Percentiles rank a stretch among this genome's conserved stretches.
Evolutionary conservation across 768 basidiomycete genomes (phyloP).

Genomic region (Daedalea quercina): DNA sequence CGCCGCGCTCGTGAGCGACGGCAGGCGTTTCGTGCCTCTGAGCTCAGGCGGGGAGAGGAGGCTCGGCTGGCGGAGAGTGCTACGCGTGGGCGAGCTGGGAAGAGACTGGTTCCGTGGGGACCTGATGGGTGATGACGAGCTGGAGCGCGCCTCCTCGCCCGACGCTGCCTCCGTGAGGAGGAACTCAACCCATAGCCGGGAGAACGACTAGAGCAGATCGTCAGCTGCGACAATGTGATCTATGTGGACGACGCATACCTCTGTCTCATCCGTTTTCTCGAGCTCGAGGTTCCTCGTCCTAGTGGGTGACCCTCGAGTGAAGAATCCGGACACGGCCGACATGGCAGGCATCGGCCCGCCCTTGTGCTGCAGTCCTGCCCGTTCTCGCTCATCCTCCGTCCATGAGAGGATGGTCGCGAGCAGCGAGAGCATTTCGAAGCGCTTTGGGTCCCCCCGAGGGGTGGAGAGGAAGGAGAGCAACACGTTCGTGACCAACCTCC

Average conservation of each 20-base stretch:
- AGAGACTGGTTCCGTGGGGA: slow-evolving; percentile 31
- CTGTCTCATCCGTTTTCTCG: slow-evolving; percentile 79
- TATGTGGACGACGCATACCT: slow-evolving; percentile 38
- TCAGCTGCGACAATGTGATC: not conserved
- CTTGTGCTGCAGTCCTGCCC: slow-evolving; percentile 75
- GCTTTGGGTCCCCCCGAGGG: slow-evolving; percentile 86
- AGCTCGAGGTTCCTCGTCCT: slow-evolving; percentile 44
- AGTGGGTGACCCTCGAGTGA: slow-evolving; percentile 25
- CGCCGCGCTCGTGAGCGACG: slow-evolving; percentile 31
- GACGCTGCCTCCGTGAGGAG: slow-evolving; percentile 83
- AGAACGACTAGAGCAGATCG: slow-evolving; percentile 68
- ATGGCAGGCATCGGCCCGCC: slow-evolving; percentile 8
- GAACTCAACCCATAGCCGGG: slow-evolving; percentile 96
- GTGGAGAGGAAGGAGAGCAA: slow-evolving; percentile 86
- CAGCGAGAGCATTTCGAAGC: slow-evolving; percentile 93
- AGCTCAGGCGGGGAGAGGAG: slow-evolving; percentile 21
- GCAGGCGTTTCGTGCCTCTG: slow-evolving; percentile 29
- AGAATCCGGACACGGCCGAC: slow-evolving; percentile 18
- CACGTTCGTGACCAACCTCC: slow-evolving; percentile 91
- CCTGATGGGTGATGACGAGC: slow-evolving; percentile 13
- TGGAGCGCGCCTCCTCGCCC: slow-evolving; percentile 27
- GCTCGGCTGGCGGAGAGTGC: slow-evolving; percentile 9
- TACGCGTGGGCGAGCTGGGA: slow-evolving; percentile 26
- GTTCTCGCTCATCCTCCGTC: slow-evolving; percentile 87
- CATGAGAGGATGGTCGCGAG: slow-evolving; percentile 88